A percentile compares a stretch with the other conserved stretches of the same genome.
Evolutionary conservation across 257 asterid species (phyloP).

Genomic region (Anisodus tanguticus): DNA sequence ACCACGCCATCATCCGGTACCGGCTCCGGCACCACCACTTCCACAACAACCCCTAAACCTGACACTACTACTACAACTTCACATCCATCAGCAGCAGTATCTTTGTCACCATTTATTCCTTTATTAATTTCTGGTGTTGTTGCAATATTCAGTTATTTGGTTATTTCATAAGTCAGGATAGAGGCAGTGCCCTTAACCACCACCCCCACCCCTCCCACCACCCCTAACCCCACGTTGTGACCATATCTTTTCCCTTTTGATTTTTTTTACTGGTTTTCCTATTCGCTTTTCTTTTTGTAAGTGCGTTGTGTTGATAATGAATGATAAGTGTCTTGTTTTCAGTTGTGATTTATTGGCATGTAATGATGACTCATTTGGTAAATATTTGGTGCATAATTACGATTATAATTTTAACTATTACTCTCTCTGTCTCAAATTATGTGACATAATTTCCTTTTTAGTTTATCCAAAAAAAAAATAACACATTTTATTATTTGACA

Average conservation of each 20-base stretch:
- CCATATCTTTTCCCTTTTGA: background rate
- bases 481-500: too few relatives aligned
- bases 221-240: background rate
- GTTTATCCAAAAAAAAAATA: too few relatives aligned
- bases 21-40: slow-evolving; percentile 17
- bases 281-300: background rate
- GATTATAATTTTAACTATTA: background rate
- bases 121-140: slow-evolving; percentile 13
- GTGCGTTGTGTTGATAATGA: background rate
- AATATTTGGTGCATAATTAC: background rate
- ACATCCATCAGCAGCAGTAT: slow-evolving; percentile 10
- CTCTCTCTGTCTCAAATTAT: too few relatives aligned
- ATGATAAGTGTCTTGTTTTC: background rate
- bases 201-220: background rate
- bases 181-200: slow-evolving; percentile 54
- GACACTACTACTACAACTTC: slow-evolving; percentile 35
- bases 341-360: background rate
- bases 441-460: too few relatives aligned
- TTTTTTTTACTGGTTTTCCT: background rate
- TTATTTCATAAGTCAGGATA: slow-evolving; percentile 10
- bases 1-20: slow-evolving; percentile 33
- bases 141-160: slow-evolving; percentile 2
- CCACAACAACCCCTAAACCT: slow-evolving; percentile 19
- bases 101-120: slow-evolving; percentile 19
- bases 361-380: background rate